Evolutionary conservation across 768 basidiomycete genomes (phyloP), one percentile per base, ranked within the genome.

Genomic region (Serendipita indica): DNA sequence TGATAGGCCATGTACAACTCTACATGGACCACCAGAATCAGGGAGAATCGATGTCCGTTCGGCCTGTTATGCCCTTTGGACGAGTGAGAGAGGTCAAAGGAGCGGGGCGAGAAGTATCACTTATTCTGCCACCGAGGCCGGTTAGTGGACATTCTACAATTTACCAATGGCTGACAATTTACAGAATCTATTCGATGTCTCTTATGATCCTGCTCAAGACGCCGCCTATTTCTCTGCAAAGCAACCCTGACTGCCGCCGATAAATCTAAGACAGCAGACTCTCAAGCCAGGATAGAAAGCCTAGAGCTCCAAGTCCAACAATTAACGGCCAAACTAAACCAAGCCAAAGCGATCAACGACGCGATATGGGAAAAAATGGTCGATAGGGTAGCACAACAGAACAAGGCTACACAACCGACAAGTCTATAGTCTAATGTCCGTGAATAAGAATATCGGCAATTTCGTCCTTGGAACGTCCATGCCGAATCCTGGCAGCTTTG

Each of bases 311-410:
- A 96, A 69, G 77, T 91, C 5, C 74, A 74, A 54, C 71, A 69
- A 25, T 69, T 94, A 60, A 78, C 75, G 45, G 78, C 80, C 45
- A 83, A 90, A 61, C 72, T 97, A 3, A 79, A 80, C 27, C 83
- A 81, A 67, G 93, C 93, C 3, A 89, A 91, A 66, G 80, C 84
- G n/a, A 76, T 96, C 60, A 97, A 96, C 64, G 90, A 96, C 66
- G 76, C 78, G 57, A 94, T 96, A 84, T 96, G 93, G 93, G 84
- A 87, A 63, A 79, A 77, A 2, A 79, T 91, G 1, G 85, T 93
- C 28, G 82, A 85, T 63, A 77, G 72, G 43, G 70, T 82, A 13
- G 70, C 25, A 10, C 22, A 18, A 30, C 16, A 54, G 5, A 43
- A 25, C 41, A n/a, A n/a, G n/a, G n/a, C n/a, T n/a, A n/a, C n/a